Evolutionary conservation across 2,329 filamentous ascomycete genomes (phyloP).

Genomic region (Pseudocercospora cruenta): DNA sequence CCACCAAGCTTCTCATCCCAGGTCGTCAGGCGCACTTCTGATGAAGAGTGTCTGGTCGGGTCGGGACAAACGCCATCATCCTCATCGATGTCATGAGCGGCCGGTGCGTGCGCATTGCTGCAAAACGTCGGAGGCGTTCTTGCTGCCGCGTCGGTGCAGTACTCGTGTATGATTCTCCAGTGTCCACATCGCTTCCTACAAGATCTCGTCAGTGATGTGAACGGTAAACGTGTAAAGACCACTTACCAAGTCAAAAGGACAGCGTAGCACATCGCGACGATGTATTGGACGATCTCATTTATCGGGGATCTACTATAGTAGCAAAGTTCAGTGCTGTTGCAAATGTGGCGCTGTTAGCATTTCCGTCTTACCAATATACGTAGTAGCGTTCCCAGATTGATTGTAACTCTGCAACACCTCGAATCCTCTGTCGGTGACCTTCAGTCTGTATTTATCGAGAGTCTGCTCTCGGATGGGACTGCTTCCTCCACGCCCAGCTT

Average conservation of each 20-base stretch:
- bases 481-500: background rate
- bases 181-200: conserved; percentile 3
- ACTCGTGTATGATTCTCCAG: conserved; percentile 7
- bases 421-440: background rate
- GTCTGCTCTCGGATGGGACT: background rate
- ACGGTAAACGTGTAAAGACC: too few relatives aligned
- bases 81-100: conserved; percentile 1
- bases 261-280: conserved; percentile 5
- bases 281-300: background rate
- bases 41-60: background rate
- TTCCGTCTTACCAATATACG: background rate
- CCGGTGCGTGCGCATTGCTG: conserved; percentile 1
- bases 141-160: background rate
- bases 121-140: background rate
- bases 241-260: conserved; percentile 1
- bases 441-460: background rate
- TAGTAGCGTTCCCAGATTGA: background rate
- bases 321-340: conserved; percentile 1
- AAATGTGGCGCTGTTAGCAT: background rate
- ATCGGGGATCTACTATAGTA: background rate
- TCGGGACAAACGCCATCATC: conserved; percentile 10
- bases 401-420: background rate
- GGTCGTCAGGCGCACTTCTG: background rate
- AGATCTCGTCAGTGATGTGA: background rate
- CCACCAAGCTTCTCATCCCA: background rate